Base-by-base conservation (phyloP, 257 asterid genomes). In the Schizonepeta tenuifolia region DNA sequence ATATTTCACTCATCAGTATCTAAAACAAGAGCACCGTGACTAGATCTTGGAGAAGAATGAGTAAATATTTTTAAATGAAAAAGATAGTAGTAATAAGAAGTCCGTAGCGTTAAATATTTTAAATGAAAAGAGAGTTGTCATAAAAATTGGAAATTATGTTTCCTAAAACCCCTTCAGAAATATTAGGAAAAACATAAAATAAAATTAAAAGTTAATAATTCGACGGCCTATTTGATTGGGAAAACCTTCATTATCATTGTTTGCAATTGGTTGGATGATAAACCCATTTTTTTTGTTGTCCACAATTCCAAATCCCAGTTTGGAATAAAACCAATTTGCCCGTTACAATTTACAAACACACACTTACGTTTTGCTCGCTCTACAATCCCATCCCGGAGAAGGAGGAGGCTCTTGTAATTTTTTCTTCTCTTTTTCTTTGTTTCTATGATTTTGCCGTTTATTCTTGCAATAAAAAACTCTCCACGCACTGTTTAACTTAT, bases 301-400 rank as follows among this genome's bases (percentile, higher is more conserved):
- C 22, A 50, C 26, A 18, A 17, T 50, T 50, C 35, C 17, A 9
- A 53, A 53, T 53, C 33, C 15, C 14, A 54, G 10, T 17, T 49
- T 49, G 8, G 1, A 50, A 20, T 4, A 50, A 50, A 50, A 2
- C 6, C 15, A 53, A 53, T 18, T 54, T 54, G 33, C 33, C 20
- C 20, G 1, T 18, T 53, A 20, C 31, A n/a, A n/a, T n/a, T n/a
- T n/a, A n/a, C n/a, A n/a, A n/a, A n/a, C n/a, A 21, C 5, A 7
- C 12, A 18, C 28, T 18, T 31, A 54, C 72, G 35, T 17, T 51
- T 44, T 41, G 71, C 58, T 47, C 64, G 74, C 65, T 12, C 72
- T 21, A 56, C 47, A 55, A 41, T 61, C 40, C 36, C 33, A 41
- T 61, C 40, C 36, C 33, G 70, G 55, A 5, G 49, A 20, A 15